Percentiles rank a stretch among this genome's conserved stretches.
Conservation (phyloP, 2,329 filamentous ascomycete species). For the Gliomastix tumulicola region DNA sequence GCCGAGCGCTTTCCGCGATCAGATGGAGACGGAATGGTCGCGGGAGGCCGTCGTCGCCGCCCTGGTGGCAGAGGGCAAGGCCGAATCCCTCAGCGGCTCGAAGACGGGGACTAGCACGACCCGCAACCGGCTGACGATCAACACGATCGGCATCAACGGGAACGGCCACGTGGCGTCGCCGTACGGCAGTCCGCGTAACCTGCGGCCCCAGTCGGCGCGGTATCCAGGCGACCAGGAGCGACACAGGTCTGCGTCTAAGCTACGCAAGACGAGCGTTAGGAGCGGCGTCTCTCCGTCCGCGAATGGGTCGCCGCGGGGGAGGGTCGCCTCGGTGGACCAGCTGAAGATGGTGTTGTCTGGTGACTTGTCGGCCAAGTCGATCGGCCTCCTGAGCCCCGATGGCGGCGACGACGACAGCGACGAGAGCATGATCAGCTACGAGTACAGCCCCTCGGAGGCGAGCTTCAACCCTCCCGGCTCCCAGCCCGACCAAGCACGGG, state of each 20-base stretch:
- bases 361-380: slow-evolving; percentile 30
- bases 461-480: slow-evolving; percentile 43
- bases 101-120: slow-evolving; percentile 52
- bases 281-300: slow-evolving; percentile 40
- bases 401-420: slow-evolving; percentile 48
- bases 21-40: slow-evolving; percentile 75
- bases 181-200: slow-evolving; percentile 40
- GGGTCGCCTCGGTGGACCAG: slow-evolving; percentile 56
- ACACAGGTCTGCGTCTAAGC: slow-evolving; percentile 27
- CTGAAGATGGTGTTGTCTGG: slow-evolving; percentile 55
- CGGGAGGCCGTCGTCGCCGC: slow-evolving; percentile 65
- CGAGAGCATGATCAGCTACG: slow-evolving; percentile 67
- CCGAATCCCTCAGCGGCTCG: slow-evolving; percentile 71
- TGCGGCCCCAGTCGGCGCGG: slow-evolving; percentile 40
- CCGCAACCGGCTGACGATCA: slow-evolving; percentile 52
- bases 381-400: slow-evolving; percentile 23
- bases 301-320: slow-evolving; percentile 36
- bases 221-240: slow-evolving; percentile 22
- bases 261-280: slow-evolving; percentile 47
- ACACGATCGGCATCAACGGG: slow-evolving; percentile 30
- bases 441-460: slow-evolving; percentile 59
- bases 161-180: slow-evolving; percentile 37
- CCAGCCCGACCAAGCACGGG: slow-evolving; percentile 1
- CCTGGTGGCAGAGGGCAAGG: slow-evolving; percentile 62
- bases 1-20: slow-evolving; percentile 60